Conservation (phyloP, 2,329 filamentous ascomycete species). For the Hymenoscyphus repandus region DNA sequence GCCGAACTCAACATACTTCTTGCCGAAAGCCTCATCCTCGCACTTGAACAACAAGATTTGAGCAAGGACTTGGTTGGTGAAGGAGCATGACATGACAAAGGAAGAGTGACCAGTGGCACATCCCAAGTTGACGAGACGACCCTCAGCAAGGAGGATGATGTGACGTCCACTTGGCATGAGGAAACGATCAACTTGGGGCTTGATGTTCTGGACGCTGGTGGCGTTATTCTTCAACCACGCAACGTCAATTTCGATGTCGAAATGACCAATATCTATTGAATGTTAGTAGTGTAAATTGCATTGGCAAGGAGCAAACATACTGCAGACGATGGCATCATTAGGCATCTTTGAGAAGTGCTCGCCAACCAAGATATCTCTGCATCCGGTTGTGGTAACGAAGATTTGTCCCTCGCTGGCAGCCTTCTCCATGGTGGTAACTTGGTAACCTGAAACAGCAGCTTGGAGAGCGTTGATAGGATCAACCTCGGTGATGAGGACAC, state of each 20-base stretch:
- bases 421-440: slow-evolving; percentile 98
- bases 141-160: slow-evolving; percentile 98
- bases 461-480: slow-evolving; percentile 99
- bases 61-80: slow-evolving; percentile 99
- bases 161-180: slow-evolving; percentile 87
- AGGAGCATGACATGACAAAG: slow-evolving; percentile 99
- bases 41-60: slow-evolving; percentile 99
- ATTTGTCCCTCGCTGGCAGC: slow-evolving; percentile 86
- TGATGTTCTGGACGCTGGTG: slow-evolving; percentile 93
- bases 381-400: slow-evolving; percentile 98
- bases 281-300: slow-evolving; percentile 14
- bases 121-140: slow-evolving; percentile 97
- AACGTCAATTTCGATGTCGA: slow-evolving; percentile 99
- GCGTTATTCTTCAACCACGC: slow-evolving; percentile 99
- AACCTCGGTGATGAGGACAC: slow-evolving; percentile 92
- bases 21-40: slow-evolving; percentile 76
- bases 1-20: slow-evolving; percentile 96
- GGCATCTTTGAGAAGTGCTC: slow-evolving; percentile 92
- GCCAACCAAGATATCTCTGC: slow-evolving; percentile 93
- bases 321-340: slow-evolving; percentile 99
- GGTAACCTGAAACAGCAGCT: slow-evolving; percentile 93
- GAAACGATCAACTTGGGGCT: slow-evolving; percentile 99
- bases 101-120: slow-evolving; percentile 99
- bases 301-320: slow-evolving; percentile 41
- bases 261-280: slow-evolving; percentile 87